Conservation (phyloP, 176 grass and related monocot species). For the Aegilops bicornis region DNA sequence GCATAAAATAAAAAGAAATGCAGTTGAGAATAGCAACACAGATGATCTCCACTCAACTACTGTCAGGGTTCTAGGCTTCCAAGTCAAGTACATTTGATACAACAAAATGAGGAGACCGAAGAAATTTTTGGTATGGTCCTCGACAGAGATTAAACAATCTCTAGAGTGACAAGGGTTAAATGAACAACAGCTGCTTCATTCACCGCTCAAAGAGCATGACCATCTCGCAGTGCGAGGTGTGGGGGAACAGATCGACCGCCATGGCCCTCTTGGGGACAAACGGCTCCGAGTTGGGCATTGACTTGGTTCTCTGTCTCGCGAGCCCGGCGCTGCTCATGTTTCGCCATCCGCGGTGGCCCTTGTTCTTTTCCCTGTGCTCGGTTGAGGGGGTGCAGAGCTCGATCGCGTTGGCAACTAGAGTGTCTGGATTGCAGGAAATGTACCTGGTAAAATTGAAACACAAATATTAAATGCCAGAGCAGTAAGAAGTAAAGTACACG, state of each 20-base stretch:
- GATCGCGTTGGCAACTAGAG: slow-evolving; percentile 82
- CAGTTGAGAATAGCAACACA: not conserved
- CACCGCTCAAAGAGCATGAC: slow-evolving; percentile 95
- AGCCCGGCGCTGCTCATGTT: slow-evolving; percentile 78
- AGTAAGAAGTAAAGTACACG: not conserved
- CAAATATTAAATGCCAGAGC: not conserved
- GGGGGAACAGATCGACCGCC: slow-evolving; percentile 95
- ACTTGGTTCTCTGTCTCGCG: slow-evolving; percentile 72
- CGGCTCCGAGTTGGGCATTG: slow-evolving; percentile 85
- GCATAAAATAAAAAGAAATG: not conserved
- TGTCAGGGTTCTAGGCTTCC: not conserved
- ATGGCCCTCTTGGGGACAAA: slow-evolving; percentile 81
- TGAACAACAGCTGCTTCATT: not conserved
- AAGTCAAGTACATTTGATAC: slow-evolving; percentile 6
- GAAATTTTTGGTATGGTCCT: slow-evolving; percentile 12
- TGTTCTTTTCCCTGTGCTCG: slow-evolving; percentile 69
- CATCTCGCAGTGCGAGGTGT: slow-evolving; percentile 87
- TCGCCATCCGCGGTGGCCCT: slow-evolving; percentile 69
- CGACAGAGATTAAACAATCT: not conserved
- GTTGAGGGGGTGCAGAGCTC: slow-evolving; percentile 92
- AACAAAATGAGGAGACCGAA: not conserved
- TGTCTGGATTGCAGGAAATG: slow-evolving; percentile 96
- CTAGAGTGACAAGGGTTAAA: not conserved
- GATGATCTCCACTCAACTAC: not conserved
- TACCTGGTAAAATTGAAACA: slow-evolving; percentile 49